Percentiles rank a stretch among this genome's conserved stretches.
Evolutionary conservation across 306 rosid species (phyloP).

Genomic region (Malus orientalis): DNA sequence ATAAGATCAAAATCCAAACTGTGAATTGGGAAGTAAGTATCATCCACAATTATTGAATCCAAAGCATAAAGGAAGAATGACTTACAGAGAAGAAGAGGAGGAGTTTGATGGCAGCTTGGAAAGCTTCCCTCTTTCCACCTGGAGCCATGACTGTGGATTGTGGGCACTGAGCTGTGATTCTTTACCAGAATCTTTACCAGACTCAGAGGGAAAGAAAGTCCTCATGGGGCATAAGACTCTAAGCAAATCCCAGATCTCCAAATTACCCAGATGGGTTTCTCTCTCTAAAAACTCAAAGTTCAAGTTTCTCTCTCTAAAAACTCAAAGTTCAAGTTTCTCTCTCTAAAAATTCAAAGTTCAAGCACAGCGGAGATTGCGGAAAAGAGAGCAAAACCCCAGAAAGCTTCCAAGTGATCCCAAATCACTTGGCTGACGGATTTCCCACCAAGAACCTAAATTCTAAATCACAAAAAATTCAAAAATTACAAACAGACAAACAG

Average conservation of each 20-base stretch:
- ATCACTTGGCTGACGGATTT: slow-evolving; percentile 19
- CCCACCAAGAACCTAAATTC: slow-evolving; percentile 21
- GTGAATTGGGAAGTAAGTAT: not conserved
- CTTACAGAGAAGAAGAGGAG: slow-evolving; percentile 79
- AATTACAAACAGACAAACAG: not conserved
- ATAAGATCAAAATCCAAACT: not conserved
- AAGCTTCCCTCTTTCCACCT: slow-evolving; percentile 90
- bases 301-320: not conserved
- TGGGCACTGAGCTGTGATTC: slow-evolving; percentile 63
- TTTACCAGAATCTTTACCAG: slow-evolving; percentile 67
- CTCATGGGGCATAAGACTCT: slow-evolving; percentile 72
- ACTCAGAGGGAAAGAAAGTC: slow-evolving; percentile 73
- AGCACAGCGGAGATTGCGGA: slow-evolving; percentile 15
- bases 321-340: not conserved
- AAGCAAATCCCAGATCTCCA: slow-evolving; percentile 83
- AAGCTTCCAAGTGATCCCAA: slow-evolving; percentile 23
- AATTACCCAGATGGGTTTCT: slow-evolving; percentile 36
- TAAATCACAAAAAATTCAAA: not conserved
- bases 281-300: slow-evolving; percentile 20
- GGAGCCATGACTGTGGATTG: slow-evolving; percentile 91
- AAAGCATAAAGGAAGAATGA: not conserved
- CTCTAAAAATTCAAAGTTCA: not conserved
- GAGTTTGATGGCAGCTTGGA: slow-evolving; percentile 51
- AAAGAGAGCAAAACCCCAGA: not conserved
- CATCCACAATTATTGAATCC: not conserved